Percentiles rank a stretch among this genome's conserved stretches.
phyloP scores from a whole-genome alignment of 306 rosid species.

The Glycine tomentella region DNA sequence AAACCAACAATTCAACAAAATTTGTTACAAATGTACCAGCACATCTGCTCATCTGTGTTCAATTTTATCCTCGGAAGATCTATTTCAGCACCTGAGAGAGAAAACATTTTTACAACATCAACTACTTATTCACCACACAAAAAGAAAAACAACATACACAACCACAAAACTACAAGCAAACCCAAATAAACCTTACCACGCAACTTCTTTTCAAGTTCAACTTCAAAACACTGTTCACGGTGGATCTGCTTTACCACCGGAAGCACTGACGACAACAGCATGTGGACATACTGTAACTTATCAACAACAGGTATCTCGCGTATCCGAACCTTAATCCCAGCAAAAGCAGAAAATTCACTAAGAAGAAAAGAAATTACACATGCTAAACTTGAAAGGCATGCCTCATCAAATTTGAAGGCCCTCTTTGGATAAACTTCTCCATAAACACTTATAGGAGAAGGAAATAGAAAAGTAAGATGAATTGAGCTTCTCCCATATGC shows the following conservation, averaged over 20 bases:
- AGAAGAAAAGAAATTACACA: constrained; percentile 27
- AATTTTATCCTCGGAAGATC: constrained; percentile 85
- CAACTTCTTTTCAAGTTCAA: constrained; percentile 84
- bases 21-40: constrained; percentile 71
- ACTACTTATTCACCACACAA: constrained; percentile 28
- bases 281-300: constrained; percentile 81
- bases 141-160: constrained; percentile 37
- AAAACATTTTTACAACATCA: constrained; percentile 45
- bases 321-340: constrained; percentile 75
- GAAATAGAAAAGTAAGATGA: not conserved
- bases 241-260: constrained; percentile 92
- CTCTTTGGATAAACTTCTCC: not conserved
- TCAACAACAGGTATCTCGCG: constrained; percentile 82
- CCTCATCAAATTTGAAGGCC: constrained; percentile 32
- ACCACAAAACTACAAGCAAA: constrained; percentile 38
- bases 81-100: constrained; percentile 71
- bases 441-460: not conserved
- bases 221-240: constrained; percentile 82
- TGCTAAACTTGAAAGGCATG: constrained; percentile 31
- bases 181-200: constrained; percentile 59
- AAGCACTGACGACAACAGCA: constrained; percentile 84
- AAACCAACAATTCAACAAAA: constrained; percentile 34
- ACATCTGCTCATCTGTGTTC: constrained; percentile 98
- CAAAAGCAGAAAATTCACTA: constrained; percentile 40
- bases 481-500: not conserved